Conservation (phyloP, 495 filamentous ascomycete genomes). For the Chaetomidium leptoderma region DNA sequence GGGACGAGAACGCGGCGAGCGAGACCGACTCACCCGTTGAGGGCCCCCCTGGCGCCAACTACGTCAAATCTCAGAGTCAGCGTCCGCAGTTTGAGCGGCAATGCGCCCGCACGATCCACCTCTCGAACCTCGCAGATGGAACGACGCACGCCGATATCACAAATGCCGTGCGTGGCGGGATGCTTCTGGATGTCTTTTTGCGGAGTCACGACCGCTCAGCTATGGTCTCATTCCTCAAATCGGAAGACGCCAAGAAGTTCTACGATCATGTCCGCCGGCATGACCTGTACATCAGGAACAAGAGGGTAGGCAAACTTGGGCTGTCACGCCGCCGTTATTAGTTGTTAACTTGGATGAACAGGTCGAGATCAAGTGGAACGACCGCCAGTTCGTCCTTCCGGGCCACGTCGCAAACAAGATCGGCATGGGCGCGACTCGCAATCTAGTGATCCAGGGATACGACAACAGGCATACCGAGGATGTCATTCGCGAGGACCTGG, state of each 20-base stretch:
- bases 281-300: conserved; percentile 65
- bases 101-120: conserved; percentile 59
- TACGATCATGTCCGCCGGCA: conserved; percentile 58
- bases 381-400: conserved; percentile 67
- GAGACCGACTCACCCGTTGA: conserved; percentile 24
- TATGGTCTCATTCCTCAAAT: conserved; percentile 66
- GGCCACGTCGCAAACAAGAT: conserved; percentile 64
- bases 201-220: conserved; percentile 58
- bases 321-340: background rate
- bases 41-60: conserved; percentile 20
- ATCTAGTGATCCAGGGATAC: conserved; percentile 61
- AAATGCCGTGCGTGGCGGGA: conserved; percentile 62
- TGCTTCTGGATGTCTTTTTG: conserved; percentile 65
- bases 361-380: conserved; percentile 67
- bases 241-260: conserved; percentile 59
- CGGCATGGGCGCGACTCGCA: conserved; percentile 68
- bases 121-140: conserved; percentile 60
- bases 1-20: conserved; percentile 21
- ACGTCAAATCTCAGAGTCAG: conserved; percentile 20
- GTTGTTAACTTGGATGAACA: conserved; percentile 28
- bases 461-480: conserved; percentile 57
- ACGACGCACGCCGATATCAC: conserved; percentile 64
- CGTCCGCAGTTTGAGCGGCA: conserved; percentile 32
- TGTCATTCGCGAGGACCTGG: conserved; percentile 65
- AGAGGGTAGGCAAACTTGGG: conserved; percentile 51